Evolutionary conservation across 2,329 filamentous ascomycete species (phyloP).

Genomic region (Calonectria pauciramosa): DNA sequence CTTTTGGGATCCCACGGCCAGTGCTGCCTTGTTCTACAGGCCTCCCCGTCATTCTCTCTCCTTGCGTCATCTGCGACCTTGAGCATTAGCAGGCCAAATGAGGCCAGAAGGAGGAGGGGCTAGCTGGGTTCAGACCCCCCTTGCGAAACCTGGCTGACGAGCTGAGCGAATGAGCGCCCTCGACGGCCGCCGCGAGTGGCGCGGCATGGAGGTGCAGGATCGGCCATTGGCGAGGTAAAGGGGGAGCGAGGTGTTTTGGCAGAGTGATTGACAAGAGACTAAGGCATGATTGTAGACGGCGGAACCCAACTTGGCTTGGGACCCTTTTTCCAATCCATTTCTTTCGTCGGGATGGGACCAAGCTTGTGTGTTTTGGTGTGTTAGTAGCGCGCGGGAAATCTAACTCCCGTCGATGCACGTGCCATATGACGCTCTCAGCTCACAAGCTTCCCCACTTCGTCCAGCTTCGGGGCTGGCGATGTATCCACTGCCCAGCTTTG

Average conservation of each 20-base stretch:
- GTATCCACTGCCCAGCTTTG: neutral
- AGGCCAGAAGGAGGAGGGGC: constrained; percentile 21
- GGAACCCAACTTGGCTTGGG: constrained; percentile 29
- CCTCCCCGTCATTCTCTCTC: neutral
- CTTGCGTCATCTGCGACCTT: constrained; percentile 2
- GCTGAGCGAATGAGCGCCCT: constrained; percentile 7
- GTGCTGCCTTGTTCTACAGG: neutral
- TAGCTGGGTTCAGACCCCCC: constrained; percentile 32
- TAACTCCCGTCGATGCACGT: constrained; percentile 40
- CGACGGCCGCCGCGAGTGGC: constrained; percentile 23
- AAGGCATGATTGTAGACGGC: constrained; percentile 2
- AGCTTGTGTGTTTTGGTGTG: constrained; percentile 22
- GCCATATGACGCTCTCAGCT: constrained; percentile 35
- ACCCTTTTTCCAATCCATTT: constrained; percentile 7
- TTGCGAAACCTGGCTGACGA: constrained; percentile 26
- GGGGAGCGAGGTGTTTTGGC: constrained; percentile 9
- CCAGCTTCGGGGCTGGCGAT: neutral
- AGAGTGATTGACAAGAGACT: constrained; percentile 19
- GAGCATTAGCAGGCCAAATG: neutral
- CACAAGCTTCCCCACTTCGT: constrained; percentile 30
- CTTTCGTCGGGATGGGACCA: neutral
- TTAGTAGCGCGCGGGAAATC: constrained; percentile 38
- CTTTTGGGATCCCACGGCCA: neutral
- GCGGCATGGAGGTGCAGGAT: neutral
- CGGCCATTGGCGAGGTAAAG: constrained; percentile 3